Percentiles rank a stretch among this genome's conserved stretches.
These are phyloP conservation scores for Rauvolfia tetraphylla DNA, from an alignment of 257 asterid species.

Conservation along the genomic window DNA sequence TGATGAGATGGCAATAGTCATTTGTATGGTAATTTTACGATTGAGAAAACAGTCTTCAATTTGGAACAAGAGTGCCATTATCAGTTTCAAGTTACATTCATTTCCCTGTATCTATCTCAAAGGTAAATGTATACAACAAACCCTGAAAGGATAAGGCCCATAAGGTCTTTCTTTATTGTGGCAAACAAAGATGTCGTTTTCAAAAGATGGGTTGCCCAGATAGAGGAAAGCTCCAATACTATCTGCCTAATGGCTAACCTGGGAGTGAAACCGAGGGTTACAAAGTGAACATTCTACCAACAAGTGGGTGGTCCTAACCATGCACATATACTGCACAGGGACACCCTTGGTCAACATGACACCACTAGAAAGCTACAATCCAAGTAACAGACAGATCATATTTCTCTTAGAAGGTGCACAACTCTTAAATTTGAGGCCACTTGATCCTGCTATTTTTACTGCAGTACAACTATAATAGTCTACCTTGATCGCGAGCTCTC, in stretches of 20 bases:
- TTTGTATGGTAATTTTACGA: no score
- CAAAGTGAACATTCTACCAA: not conserved
- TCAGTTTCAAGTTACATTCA: no score
- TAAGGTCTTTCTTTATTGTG: not conserved
- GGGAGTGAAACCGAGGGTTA: not conserved
- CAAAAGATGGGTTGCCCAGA: not conserved
- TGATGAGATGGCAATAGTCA: no score
- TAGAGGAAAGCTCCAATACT: not conserved
- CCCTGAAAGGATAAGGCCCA: no score
- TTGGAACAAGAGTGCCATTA: no score
- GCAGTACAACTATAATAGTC: not conserved
- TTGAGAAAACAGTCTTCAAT: no score
- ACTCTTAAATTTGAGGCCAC: not conserved
- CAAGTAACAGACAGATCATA: constrained; percentile 11
- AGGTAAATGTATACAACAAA: no score
- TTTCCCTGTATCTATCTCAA: no score
- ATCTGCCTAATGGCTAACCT: not conserved
- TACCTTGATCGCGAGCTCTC: constrained; percentile 93
- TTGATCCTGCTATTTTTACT: constrained; percentile 1
- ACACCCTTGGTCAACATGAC: not conserved
- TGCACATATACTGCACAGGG: not conserved
- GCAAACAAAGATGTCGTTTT: not conserved
- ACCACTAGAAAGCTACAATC: not conserved
- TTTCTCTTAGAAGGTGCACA: not conserved
- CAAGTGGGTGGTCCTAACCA: constrained; percentile 1